These are phyloP conservation scores for Ascoidea tarda DNA, from an alignment of 805 yeast species.

Conservation along the genomic window DNA sequence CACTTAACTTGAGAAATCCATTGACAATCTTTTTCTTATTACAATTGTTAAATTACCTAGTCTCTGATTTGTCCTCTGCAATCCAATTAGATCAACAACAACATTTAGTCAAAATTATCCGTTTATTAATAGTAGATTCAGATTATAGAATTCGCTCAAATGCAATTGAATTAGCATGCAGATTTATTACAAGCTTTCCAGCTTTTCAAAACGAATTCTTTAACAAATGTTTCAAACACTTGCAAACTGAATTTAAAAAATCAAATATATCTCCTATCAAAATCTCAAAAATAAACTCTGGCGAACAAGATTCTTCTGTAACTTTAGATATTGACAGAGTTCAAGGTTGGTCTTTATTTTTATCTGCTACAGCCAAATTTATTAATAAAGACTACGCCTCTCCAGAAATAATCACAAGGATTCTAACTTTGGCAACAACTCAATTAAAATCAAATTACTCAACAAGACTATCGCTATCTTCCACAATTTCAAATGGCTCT, in stretches of 20 bases:
- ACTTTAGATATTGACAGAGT: slow-evolving; percentile 11
- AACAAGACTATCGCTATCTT: slow-evolving; percentile 13
- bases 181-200: background rate
- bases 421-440: slow-evolving; percentile 29
- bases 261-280: slow-evolving; percentile 5
- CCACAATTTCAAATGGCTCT: background rate
- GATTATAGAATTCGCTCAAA: background rate
- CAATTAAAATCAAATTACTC: slow-evolving; percentile 24
- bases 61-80: background rate
- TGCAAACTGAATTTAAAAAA: slow-evolving; percentile 8
- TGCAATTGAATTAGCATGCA: background rate
- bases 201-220: background rate
- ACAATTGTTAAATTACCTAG: background rate
- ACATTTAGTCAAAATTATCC: background rate
- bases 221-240: slow-evolving; percentile 8
- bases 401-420: slow-evolving; percentile 26
- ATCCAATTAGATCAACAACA: background rate
- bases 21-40: background rate
- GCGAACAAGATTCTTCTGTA: no score
- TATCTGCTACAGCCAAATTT: slow-evolving; percentile 21
- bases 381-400: slow-evolving; percentile 29
- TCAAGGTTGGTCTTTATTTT: slow-evolving; percentile 25
- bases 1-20: background rate
- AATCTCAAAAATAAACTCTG: slow-evolving; percentile 11
- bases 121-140: background rate